Evolutionary conservation across 2,329 filamentous ascomycete genomes (phyloP).

Genomic region (Aspergillus chevalieri): DNA sequence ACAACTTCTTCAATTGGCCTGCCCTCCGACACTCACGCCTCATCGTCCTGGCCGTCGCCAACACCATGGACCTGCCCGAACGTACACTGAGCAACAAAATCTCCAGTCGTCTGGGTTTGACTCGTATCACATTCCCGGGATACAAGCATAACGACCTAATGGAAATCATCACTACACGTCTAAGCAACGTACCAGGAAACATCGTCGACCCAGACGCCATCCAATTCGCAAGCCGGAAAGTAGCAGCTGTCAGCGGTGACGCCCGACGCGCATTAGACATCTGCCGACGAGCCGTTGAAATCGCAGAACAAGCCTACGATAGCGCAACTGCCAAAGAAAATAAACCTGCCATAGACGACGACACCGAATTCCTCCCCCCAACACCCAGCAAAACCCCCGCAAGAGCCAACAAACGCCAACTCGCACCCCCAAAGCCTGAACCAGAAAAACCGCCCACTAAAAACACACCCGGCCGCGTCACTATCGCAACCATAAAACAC

Average conservation of each 20-base stretch:
- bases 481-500: conserved; percentile 85
- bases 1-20: conserved; percentile 99
- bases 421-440: conserved; percentile 1
- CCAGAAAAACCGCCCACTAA: conserved; percentile 7
- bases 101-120: conserved; percentile 81
- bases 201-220: conserved; percentile 90
- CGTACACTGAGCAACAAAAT: conserved; percentile 97
- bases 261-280: conserved; percentile 90
- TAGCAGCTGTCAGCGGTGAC: conserved; percentile 92
- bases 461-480: conserved; percentile 56
- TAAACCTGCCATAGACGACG: conserved; percentile 15
- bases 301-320: conserved; percentile 70
- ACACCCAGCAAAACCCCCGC: conserved; percentile 41
- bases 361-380: conserved; percentile 32
- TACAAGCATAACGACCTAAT: conserved; percentile 97
- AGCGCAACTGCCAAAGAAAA: conserved; percentile 19
- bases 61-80: conserved; percentile 97
- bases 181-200: conserved; percentile 79
- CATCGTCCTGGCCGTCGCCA: conserved; percentile 94
- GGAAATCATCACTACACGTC: conserved; percentile 91
- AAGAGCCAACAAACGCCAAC: conserved; percentile 20
- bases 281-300: conserved; percentile 87
- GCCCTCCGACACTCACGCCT: conserved; percentile 82
- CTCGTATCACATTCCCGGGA: conserved; percentile 91
- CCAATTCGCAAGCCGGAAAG: conserved; percentile 93